phyloP scores from a whole-genome alignment of 177 flowering plant genomes.

The Telopea speciosissima region DNA sequence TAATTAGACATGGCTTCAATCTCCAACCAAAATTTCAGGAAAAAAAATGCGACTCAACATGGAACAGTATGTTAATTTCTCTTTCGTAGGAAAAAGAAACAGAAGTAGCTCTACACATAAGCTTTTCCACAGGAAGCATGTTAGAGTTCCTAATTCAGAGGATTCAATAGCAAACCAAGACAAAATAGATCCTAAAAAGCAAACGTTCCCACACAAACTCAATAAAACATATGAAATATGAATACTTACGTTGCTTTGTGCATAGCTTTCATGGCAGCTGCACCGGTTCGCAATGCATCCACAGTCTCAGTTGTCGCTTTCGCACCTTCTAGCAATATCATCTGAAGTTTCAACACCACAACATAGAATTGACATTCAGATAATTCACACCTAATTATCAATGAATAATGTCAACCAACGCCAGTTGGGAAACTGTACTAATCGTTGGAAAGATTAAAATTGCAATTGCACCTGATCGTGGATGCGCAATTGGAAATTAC shows the following conservation, averaged over 20 bases:
- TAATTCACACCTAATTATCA: background rate
- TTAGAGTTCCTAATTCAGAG: too few species aligned
- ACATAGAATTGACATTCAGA: background rate
- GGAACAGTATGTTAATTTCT: too few species aligned
- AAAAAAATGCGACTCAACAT: too few species aligned
- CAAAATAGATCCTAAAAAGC: background rate
- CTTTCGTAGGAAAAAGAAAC: too few species aligned
- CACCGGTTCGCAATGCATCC: conserved; percentile 76
- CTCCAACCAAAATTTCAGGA: too few species aligned
- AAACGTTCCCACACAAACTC: background rate
- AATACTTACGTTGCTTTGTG: conserved; percentile 70
- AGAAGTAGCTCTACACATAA: too few species aligned
- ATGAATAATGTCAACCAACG: background rate
- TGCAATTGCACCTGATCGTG: conserved; percentile 65
- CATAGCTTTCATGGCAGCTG: conserved; percentile 81
- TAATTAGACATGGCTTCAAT: too few species aligned
- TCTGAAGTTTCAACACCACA: conserved; percentile 27
- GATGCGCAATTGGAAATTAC: conserved; percentile 76
- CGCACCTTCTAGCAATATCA: conserved; percentile 82
- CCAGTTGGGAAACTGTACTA: background rate
- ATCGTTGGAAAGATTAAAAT: background rate
- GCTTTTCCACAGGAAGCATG: too few species aligned
- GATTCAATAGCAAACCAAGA: background rate
- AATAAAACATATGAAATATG: background rate
- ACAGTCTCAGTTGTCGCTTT: conserved; percentile 85